Evolutionary conservation across 176 grass and related monocot genomes (phyloP), one percentile per base, ranked within the genome.

Genomic region (Themeda triandra): DNA sequence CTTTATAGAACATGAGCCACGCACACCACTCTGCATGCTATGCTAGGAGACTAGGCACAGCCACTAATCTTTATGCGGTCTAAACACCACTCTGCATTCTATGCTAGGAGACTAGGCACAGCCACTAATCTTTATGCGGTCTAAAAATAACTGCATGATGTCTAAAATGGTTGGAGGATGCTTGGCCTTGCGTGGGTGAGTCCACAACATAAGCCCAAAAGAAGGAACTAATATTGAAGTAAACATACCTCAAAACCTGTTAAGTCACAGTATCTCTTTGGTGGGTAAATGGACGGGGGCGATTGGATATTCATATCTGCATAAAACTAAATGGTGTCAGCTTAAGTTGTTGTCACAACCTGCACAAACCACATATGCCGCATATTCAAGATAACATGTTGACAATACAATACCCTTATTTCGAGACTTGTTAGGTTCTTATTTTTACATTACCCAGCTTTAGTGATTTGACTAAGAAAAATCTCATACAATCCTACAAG

Each of bases 231-330:
- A 84, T 15, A 67, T 4, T 31, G 69, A 73, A 63, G 18, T 86
- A 41, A 63, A 85, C 36, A 84, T 87, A 98, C 96, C 93, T 95
- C 91, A 89, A 93, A 98, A 69, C 96, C 96, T 80, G 96, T 98
- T 30, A 98, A 87, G 59, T 98, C 96, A 75, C 96, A 98, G 66
- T 93, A 98, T 79, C 94, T 98, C 85, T 98, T 98, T 44, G 93
- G 73, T 65, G 96, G 96, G 60, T 98, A 98, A 84, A 93, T 84
- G 18, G 96, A 98, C 72, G 96, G 96, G n/a, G 96, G 91, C 9
- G 93, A 77, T 71, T 98, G 93, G 19, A 98, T 98, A 80, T 93
- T 98, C 79, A 94, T 63, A 92, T 95, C 93, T 98, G 87, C 74
- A 80, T 29, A 84, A 82, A 78, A 79, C 6, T 37, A n/a, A 51